Evolutionary conservation across 495 filamentous ascomycete species (phyloP), one percentile per base, ranked within the genome.

Genomic region (Darksidea phi): DNA sequence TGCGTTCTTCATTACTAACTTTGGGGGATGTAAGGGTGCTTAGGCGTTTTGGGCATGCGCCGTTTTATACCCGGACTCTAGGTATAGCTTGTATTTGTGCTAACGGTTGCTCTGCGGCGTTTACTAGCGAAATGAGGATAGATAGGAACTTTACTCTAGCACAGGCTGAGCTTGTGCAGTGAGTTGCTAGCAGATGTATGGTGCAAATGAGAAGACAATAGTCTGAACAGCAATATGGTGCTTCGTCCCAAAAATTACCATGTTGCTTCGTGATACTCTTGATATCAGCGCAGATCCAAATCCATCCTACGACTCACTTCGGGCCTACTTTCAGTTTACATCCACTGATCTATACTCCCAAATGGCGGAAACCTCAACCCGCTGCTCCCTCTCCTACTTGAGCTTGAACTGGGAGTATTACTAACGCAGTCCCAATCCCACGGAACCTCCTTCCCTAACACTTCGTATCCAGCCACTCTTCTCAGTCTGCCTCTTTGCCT

Each of bases 351-450:
- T 20, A 45, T 17, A 8, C 37, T 21, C 23, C 63, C 63, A 61
- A 61, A 66, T 18, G 62, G 62, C 36, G 62, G 62, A 61, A 42
- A 60, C 21, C 53, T 57, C 45, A 36, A 18, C 17, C 52, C 63
- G 10, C 51, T 66, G 7, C 50, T n/a, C 17, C 53, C 42, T 28
- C 56, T 45, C 7, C 24, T 18, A 36, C 41, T 34, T 18, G n/a
- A 1, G n/a, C 48, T 56, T 17, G 32, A 50, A 6, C 18, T 54
- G 6, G 13, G 43, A n/a, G 38, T 41, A 53, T 49, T 64, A 49
- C 48, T 54, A 24, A 67, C 51, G 20, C 59, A 63, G 34, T 67
- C 64, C 64, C 64, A 67, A 36, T 55, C 48, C 64, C 64, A 67
- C 20, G 64, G 64, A 20, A 67, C 64, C 25, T 57, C 18, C 12